Conservation (phyloP, 129 eudicot genomes). For the Tagetes erecta region DNA sequence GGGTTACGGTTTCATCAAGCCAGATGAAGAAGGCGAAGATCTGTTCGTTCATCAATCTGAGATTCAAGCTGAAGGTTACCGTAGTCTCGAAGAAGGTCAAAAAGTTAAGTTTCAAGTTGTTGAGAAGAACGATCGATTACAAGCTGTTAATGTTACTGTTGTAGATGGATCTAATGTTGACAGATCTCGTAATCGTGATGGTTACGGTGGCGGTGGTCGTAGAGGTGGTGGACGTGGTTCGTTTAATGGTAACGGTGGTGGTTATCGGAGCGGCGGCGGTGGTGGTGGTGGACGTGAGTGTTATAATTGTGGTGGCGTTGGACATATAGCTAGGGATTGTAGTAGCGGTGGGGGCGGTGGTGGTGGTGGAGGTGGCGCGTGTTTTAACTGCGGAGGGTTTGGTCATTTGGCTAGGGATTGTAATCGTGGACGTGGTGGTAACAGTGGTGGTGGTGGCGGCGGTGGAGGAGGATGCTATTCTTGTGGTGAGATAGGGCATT, state of each 20-base stretch:
- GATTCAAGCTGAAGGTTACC: slow-evolving; percentile 60
- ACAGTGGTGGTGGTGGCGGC: slow-evolving; percentile 24
- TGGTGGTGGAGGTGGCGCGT: slow-evolving; percentile 35
- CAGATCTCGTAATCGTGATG: slow-evolving; percentile 39
- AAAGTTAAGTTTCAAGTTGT: slow-evolving; percentile 53
- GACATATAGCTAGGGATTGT: slow-evolving; percentile 55
- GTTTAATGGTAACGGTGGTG: slow-evolving; percentile 3
- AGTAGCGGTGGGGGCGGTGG: slow-evolving; percentile 25
- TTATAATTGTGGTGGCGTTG: slow-evolving; percentile 50
- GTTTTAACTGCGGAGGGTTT: slow-evolving; percentile 41
- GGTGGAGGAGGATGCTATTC: slow-evolving; percentile 38
- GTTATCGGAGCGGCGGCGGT: slow-evolving; percentile 25
- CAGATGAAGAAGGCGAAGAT: slow-evolving; percentile 70
- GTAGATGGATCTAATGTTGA: slow-evolving; percentile 40
- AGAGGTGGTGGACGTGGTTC: slow-evolving; percentile 12
- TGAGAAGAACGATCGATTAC: slow-evolving; percentile 30
- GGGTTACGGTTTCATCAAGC: slow-evolving; percentile 69
- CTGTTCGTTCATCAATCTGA: slow-evolving; percentile 73
- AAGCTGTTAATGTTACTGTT: slow-evolving; percentile 54
- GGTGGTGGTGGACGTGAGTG: slow-evolving; percentile 43
- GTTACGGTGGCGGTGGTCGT: slow-evolving; percentile 21
- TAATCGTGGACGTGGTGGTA: slow-evolving; percentile 8
- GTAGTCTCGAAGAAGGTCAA: slow-evolving; percentile 51
- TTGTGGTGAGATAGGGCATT: slow-evolving; percentile 41
- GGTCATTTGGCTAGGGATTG: slow-evolving; percentile 58